Evolutionary conservation across 2,329 filamentous ascomycete genomes (phyloP).

Genomic region (Aspergillus sp.): DNA sequence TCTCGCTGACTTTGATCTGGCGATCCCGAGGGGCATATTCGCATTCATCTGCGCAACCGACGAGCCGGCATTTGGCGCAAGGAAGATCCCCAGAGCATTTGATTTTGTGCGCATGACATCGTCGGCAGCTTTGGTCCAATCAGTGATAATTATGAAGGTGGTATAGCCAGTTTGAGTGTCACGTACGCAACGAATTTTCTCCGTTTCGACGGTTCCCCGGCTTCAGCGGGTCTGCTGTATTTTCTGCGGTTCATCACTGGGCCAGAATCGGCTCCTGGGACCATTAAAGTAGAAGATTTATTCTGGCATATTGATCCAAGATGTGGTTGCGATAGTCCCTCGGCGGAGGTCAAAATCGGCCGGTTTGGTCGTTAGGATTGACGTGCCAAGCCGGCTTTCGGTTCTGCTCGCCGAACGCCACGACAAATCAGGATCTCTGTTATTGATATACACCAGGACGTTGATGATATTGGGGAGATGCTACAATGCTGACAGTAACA

Average conservation of each 20-base stretch:
- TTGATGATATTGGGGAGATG: too few species aligned
- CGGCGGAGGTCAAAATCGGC: neutral
- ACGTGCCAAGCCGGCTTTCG: neutral
- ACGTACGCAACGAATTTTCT: slow-evolving; percentile 34
- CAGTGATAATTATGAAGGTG: neutral
- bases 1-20: slow-evolving; percentile 41
- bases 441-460: neutral
- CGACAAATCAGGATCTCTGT: neutral
- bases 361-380: neutral
- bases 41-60: slow-evolving; percentile 39
- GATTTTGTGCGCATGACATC: slow-evolving; percentile 48
- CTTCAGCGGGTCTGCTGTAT: slow-evolving; percentile 9
- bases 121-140: slow-evolving; percentile 32
- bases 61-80: slow-evolving; percentile 41
- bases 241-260: slow-evolving; percentile 16
- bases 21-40: slow-evolving; percentile 43
- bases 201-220: slow-evolving; percentile 16
- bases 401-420: neutral
- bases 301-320: too few species aligned
- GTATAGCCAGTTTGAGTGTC: neutral
- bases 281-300: too few species aligned
- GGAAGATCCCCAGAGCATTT: slow-evolving; percentile 48
- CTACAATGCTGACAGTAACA: too few species aligned
- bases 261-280: neutral
- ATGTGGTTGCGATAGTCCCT: neutral